Conservation (phyloP, 192 early-diverging fungal genomes). For the Phycomyces nitens region DNA sequence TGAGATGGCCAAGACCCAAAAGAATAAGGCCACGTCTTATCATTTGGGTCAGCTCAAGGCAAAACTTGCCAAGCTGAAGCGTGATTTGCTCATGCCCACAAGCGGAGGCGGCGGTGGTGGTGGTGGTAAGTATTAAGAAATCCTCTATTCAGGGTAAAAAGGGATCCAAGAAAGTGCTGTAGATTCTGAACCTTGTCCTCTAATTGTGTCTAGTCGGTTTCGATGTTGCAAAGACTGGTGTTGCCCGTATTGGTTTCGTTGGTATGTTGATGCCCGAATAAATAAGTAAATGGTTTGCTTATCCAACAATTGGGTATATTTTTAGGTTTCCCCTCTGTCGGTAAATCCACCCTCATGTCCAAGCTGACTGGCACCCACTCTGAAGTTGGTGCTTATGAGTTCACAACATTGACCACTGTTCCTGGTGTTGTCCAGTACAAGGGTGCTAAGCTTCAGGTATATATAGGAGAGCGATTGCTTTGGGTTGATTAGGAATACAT, state of each 20-base stretch:
- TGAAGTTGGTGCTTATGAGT: constrained; percentile 95
- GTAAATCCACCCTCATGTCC: constrained; percentile 96
- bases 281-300: not conserved
- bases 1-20: constrained; percentile 89
- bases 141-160: not conserved
- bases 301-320: not conserved
- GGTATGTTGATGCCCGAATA: constrained; percentile 31
- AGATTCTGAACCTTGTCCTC: not conserved
- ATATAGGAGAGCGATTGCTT: not conserved
- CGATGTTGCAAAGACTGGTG: constrained; percentile 98
- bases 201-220: constrained; percentile 68
- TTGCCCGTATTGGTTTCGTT: constrained; percentile 96
- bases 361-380: constrained; percentile 96
- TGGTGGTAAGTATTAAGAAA: constrained; percentile 55
- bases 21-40: constrained; percentile 94
- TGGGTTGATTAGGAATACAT: not conserved
- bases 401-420: constrained; percentile 98
- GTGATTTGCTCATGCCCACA: constrained; percentile 88
- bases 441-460: constrained; percentile 91
- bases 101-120: constrained; percentile 82
- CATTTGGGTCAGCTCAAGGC: constrained; percentile 94
- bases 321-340: constrained; percentile 92
- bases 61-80: constrained; percentile 94
- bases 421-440: constrained; percentile 96
- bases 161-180: not conserved